Conservation (phyloP, 2,329 filamentous ascomycete species). For the Microsporum canis region DNA sequence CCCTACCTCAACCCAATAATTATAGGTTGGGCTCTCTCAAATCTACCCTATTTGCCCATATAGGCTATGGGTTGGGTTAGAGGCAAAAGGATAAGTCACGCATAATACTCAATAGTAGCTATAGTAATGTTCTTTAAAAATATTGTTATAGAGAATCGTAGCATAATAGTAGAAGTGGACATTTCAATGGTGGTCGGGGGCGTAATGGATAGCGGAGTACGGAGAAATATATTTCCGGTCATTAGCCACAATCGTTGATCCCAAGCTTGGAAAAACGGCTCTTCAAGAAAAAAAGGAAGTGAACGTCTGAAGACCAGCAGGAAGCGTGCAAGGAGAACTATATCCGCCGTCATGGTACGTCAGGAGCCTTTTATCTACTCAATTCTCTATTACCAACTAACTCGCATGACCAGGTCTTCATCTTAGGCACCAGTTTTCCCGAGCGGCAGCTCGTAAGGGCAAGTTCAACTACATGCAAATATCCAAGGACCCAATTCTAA, state of each 20-base stretch:
- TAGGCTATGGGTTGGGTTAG: no score
- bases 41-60: no score
- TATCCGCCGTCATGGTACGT: neutral
- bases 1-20: no score
- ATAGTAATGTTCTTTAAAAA: no score
- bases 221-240: neutral
- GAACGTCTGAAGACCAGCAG: neutral
- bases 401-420: slow-evolving; percentile 55
- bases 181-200: no score
- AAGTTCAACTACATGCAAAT: slow-evolving; percentile 22
- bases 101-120: no score
- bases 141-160: no score
- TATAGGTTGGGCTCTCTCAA: no score
- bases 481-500: neutral
- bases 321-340: neutral
- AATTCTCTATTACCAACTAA: neutral
- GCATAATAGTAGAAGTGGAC: no score
- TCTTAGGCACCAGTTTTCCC: slow-evolving; percentile 75
- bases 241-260: slow-evolving; percentile 2
- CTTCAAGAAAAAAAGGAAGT: no score
- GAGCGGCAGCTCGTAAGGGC: slow-evolving; percentile 76
- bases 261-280: neutral
- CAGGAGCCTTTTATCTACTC: neutral
- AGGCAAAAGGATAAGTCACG: no score
- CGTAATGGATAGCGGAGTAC: neutral